These are phyloP conservation scores for Symbiodinium natans DNA, from an alignment of 73 alveolate genomes.

Conservation along the genomic window DNA sequence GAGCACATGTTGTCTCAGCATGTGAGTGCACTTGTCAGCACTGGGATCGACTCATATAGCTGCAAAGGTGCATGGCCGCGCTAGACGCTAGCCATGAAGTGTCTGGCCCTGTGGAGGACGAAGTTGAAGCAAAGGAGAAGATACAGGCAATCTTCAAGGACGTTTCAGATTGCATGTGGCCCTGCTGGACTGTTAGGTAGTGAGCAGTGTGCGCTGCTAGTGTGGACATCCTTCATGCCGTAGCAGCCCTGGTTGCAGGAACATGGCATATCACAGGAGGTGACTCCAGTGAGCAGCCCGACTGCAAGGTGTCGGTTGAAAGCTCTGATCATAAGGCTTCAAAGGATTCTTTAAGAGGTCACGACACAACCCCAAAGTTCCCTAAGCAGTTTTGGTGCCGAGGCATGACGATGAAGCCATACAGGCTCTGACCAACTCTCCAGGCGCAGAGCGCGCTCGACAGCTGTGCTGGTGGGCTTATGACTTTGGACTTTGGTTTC, in stretches of 20 bases:
- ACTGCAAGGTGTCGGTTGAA: neutral
- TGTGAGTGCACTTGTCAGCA: too few species aligned
- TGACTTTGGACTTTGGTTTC: too few species aligned
- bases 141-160: neutral
- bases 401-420: conserved; percentile 89
- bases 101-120: neutral
- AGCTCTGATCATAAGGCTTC: too few species aligned
- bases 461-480: neutral
- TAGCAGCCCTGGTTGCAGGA: too few species aligned
- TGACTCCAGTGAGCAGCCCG: neutral
- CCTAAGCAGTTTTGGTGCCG: too few species aligned
- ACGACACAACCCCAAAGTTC: too few species aligned
- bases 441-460: neutral
- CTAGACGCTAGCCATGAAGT: too few species aligned
- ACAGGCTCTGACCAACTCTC: conserved; percentile 16
- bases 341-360: neutral
- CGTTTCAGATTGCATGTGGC: neutral
- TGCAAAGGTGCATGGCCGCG: too few species aligned
- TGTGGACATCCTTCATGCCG: too few species aligned
- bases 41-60: too few species aligned
- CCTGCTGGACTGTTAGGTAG: neutral
- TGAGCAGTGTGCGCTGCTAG: too few species aligned
- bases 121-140: neutral
- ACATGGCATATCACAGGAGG: neutral
- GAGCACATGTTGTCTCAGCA: neutral